Base-by-base conservation (phyloP, 306 rosid species). In the Trifolium dubium region DNA sequence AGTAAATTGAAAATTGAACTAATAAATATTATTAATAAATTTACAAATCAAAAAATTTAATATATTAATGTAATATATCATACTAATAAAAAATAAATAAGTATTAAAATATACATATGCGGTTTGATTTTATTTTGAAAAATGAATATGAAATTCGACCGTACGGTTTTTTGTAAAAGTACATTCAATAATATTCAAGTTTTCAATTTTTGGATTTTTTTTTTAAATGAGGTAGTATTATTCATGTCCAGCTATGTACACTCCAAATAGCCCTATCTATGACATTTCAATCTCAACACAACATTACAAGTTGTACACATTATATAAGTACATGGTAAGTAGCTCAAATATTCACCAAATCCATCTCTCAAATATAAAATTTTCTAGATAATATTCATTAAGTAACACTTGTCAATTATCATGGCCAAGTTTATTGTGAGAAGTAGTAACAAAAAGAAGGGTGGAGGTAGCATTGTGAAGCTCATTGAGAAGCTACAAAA, bases 401-500 rank as follows among this genome's bases (percentile, higher is more conserved):
- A 64, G 31, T 29, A 23, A 23, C 43, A 67, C 12, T 67, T 41
- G 3, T 18, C 17, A 67, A 15, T 28, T 47, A 41, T 49, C 23
- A 82, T 91, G 98, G 87, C 83, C 23, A 87, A 73, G 59, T 30
- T 72, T 19, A 82, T 58, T 74, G 61, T 31, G 46, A 74, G 29
- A n/a, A 32, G 10, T 15, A 75, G 55, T 43, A 68, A 74, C 65
- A 89, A 80, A 83, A 88, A 72, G 73, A 91, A 78, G 67, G 70
- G 53, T 13, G 50, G 19, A 28, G 81, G 53, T 69, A 53, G 83
- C 74, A 83, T 83, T 56, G 83, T 85, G 65, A 86, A 84, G 83
- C 81, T 93, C 28, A 93, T 81, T 9, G 86, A 86, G 74, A 91
- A 89, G 86, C 85, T 91, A 5, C 94, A 88, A 10, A 85, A 80